phyloP scores from a whole-genome alignment of 768 basidiomycete genomes.

The Candolleomyces eurysporus region DNA sequence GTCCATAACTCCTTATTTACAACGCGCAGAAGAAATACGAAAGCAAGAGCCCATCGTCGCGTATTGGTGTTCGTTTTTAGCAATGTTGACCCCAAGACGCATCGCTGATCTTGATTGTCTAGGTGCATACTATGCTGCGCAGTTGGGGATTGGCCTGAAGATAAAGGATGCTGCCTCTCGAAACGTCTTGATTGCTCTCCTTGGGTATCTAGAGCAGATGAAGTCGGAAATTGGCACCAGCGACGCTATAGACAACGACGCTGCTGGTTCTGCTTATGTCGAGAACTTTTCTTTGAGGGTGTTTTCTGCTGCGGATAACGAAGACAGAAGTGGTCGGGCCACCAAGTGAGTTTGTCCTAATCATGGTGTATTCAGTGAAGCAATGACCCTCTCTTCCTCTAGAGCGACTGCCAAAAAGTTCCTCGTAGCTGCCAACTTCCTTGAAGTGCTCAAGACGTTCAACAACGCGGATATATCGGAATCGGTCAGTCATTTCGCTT shows the following conservation, averaged over 20 bases:
- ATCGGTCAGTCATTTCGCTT: conserved; percentile 40
- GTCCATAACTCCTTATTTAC: conserved; percentile 73
- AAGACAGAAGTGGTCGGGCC: conserved; percentile 76
- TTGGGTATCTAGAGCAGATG: conserved; percentile 76
- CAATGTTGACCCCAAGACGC: not conserved
- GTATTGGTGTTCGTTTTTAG: conserved; percentile 81
- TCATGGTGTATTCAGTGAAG: not conserved
- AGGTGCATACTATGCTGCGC: conserved; percentile 92
- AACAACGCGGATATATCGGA: conserved; percentile 56
- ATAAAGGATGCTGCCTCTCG: conserved; percentile 63
- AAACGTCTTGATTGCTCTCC: conserved; percentile 67
- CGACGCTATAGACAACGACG: conserved; percentile 82
- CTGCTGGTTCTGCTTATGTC: conserved; percentile 82
- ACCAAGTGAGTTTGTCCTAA: conserved; percentile 53
- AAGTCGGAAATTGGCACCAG: conserved; percentile 71
- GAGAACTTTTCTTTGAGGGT: conserved; percentile 93
- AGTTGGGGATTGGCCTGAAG: conserved; percentile 77
- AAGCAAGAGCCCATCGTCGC: conserved; percentile 82
- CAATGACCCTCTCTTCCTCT: conserved; percentile 9
- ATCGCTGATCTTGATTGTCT: conserved; percentile 11
- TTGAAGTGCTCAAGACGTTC: conserved; percentile 84
- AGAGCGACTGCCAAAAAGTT: conserved; percentile 94
- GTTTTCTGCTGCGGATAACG: conserved; percentile 88
- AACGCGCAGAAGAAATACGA: conserved; percentile 86
- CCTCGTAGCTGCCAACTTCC: conserved; percentile 90